Evolutionary conservation across 257 asterid species (phyloP), one percentile per base, ranked within the genome.

Genomic region (Gentiana dahurica): DNA sequence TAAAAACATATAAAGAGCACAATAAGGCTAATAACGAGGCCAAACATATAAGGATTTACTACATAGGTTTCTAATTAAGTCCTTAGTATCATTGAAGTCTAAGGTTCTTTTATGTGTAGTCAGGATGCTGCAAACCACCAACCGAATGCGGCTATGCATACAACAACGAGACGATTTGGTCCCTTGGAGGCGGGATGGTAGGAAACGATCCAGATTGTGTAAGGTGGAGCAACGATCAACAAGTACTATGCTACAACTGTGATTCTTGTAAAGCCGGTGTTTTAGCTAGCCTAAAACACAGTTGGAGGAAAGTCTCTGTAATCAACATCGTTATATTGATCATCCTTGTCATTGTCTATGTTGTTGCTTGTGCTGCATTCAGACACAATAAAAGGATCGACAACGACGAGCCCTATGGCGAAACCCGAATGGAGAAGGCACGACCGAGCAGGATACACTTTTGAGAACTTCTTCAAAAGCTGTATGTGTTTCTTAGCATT

Each of bases 71-170:
- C 13, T 53, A 0, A 53, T 15, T 53, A 11, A 7, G 9, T 8
- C 44, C 44, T 56, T 24, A 3, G 12, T 41, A 2, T 33, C 55
- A 46, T 59, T 56, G 43, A 10, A 41, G 46, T 5, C 46, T 41
- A 41, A 41, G 46, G 46, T 7, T 41, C 9, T 5, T 10, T 41
- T 52, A 12, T 50, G n/a, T 8, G 66, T 59, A 89, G 98, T 90
- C 96, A 1, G 96, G 98, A 64, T 90, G 98, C 46, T 90, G 98
- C 84, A 90, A 90, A 69, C 95, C 98, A 12, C 98, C 92, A 0
- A 80, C 95, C 11, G 78, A 76, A 5, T 90, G 98, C 58, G 95
- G 87, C 5, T 82, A 66, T 24, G 57, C 50, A 3, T 87, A 82
- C 73, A 52, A 68, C 32, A 90, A 87, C 57, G 96, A 84, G 74